phyloP scores from a whole-genome alignment of 148 eudicot species.

The Amaranthus palmeri region DNA sequence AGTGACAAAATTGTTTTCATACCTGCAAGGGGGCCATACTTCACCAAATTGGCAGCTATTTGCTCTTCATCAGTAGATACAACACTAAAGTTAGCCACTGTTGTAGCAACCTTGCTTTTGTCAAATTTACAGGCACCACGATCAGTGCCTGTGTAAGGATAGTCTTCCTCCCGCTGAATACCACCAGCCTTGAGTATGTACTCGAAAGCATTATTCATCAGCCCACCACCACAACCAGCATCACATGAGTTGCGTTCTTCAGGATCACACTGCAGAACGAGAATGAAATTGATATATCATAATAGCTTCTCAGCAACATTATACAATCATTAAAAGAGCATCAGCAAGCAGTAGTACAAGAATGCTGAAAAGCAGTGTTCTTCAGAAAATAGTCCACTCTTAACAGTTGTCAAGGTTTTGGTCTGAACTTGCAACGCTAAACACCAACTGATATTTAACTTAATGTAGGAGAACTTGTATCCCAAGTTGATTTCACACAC shows the following conservation, averaged over 20 bases:
- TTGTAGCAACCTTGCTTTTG: constrained; percentile 59
- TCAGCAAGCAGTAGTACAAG: too few relatives aligned
- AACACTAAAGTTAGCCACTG: constrained; percentile 72
- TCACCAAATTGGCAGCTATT: constrained; percentile 77
- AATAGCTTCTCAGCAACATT: not conserved
- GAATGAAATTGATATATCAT: not conserved
- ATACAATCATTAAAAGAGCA: not conserved
- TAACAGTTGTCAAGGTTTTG: too few relatives aligned
- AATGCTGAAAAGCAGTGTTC: too few relatives aligned
- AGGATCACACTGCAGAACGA: constrained; percentile 66
- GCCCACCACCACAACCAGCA: constrained; percentile 71
- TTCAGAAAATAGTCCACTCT: too few relatives aligned
- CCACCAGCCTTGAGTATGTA: constrained; percentile 77
- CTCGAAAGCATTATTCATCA: constrained; percentile 82
- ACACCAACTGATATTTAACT: too few relatives aligned
- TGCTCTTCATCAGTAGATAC: constrained; percentile 65
- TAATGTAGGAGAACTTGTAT: too few relatives aligned
- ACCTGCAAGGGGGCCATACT: constrained; percentile 92
- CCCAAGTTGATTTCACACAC: too few relatives aligned
- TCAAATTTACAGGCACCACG: constrained; percentile 58
- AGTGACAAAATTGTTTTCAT: not conserved
- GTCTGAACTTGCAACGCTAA: too few relatives aligned
- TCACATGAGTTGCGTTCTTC: constrained; percentile 57
- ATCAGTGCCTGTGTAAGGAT: constrained; percentile 72
- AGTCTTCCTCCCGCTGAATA: constrained; percentile 50